A percentile compares a stretch with the other conserved stretches of the same genome.
These are phyloP conservation scores for Purshia tridentata DNA, from an alignment of 306 rosid species.

Conservation along the genomic window DNA sequence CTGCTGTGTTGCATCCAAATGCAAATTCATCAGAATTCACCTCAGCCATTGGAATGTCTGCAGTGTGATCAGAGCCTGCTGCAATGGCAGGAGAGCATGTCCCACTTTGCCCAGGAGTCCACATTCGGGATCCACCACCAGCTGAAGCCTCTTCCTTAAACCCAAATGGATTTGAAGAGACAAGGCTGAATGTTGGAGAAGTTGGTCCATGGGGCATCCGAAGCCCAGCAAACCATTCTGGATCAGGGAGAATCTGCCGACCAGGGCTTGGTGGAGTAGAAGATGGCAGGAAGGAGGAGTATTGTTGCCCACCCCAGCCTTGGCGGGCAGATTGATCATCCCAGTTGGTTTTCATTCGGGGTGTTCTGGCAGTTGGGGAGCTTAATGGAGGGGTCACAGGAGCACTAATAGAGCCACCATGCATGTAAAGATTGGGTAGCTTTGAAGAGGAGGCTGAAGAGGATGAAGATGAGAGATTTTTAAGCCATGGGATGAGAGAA, in stretches of 20 bases:
- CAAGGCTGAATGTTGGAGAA: constrained; percentile 84
- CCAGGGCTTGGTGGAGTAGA: constrained; percentile 91
- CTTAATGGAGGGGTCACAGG: constrained; percentile 93
- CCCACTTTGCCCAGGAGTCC: constrained; percentile 93
- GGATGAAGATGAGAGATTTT: constrained; percentile 74
- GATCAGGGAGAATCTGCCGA: constrained; percentile 54
- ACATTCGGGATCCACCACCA: constrained; percentile 70
- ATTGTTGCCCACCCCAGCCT: constrained; percentile 51
- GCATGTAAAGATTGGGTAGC: constrained; percentile 55
- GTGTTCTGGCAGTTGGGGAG: constrained; percentile 79
- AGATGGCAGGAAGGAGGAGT: constrained; percentile 63
- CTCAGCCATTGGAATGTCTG: constrained; percentile 80
- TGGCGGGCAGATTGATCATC: constrained; percentile 51
- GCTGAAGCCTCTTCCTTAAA: constrained; percentile 61
- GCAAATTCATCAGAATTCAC: constrained; percentile 75
- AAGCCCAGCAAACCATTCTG: constrained; percentile 76
- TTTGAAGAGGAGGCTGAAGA: constrained; percentile 78
- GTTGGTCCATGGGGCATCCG: constrained; percentile 63
- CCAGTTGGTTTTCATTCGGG: constrained; percentile 60
- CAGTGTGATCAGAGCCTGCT: constrained; percentile 66
- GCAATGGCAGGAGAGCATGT: constrained; percentile 87
- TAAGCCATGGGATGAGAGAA: constrained; percentile 92
- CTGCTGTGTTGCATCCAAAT: constrained; percentile 63
- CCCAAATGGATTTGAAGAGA: constrained; percentile 78
- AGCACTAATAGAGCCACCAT: constrained; percentile 73